Evolutionary conservation across 2,329 filamentous ascomycete species (phyloP).

Genomic region (Elsinoe australis): DNA sequence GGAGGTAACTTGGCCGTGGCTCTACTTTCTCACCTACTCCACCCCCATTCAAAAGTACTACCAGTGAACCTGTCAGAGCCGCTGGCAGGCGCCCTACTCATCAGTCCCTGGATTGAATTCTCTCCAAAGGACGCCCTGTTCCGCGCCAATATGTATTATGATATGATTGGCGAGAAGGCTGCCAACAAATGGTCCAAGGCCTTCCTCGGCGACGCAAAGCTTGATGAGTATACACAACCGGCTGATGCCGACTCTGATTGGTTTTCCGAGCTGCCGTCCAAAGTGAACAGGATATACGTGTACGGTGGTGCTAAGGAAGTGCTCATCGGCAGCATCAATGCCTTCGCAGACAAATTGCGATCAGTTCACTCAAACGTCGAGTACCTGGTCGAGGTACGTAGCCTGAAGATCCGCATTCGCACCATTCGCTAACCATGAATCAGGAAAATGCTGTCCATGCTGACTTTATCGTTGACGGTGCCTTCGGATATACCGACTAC

Average conservation of each 20-base stretch:
- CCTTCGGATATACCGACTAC: neutral
- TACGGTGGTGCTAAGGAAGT: slow-evolving; percentile 51
- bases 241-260: slow-evolving; percentile 43
- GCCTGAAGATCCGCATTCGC: neutral
- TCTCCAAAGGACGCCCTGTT: slow-evolving; percentile 38
- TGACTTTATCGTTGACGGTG: slow-evolving; percentile 8
- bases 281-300: slow-evolving; percentile 44
- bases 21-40: slow-evolving; percentile 45
- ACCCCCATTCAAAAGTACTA: slow-evolving; percentile 49
- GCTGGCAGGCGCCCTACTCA: slow-evolving; percentile 46
- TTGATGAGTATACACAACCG: slow-evolving; percentile 50
- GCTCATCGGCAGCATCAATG: slow-evolving; percentile 48
- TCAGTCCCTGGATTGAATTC: slow-evolving; percentile 53
- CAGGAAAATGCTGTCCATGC: slow-evolving; percentile 11
- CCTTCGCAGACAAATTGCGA: slow-evolving; percentile 43
- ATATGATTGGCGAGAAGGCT: slow-evolving; percentile 40
- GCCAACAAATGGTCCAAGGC: slow-evolving; percentile 41
- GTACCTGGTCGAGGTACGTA: slow-evolving; percentile 26
- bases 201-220: slow-evolving; percentile 37
- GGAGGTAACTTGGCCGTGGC: slow-evolving; percentile 44
- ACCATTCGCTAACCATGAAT: neutral
- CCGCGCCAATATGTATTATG: slow-evolving; percentile 42
- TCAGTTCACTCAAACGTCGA: slow-evolving; percentile 32
- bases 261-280: slow-evolving; percentile 44
- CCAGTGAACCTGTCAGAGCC: slow-evolving; percentile 35